Conservation (phyloP, 495 filamentous ascomycete species). For the Daldinia loculata region DNA sequence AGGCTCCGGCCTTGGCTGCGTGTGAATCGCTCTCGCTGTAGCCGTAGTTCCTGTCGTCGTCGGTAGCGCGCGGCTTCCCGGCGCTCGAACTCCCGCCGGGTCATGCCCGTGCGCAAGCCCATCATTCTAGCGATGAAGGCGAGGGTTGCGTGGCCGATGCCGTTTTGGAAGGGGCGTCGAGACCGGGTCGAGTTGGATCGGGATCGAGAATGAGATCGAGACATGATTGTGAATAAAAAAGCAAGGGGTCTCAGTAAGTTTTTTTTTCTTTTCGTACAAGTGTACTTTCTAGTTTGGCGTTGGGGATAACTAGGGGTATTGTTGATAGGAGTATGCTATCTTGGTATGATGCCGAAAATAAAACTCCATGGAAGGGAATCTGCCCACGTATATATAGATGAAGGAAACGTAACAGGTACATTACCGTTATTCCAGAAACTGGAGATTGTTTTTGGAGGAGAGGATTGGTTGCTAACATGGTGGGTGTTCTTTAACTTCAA, state of each 20-base stretch:
- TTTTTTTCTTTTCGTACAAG: background rate
- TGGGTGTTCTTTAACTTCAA: background rate
- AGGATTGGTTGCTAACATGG: background rate
- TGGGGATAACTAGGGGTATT: background rate
- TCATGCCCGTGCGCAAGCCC: too few relatives aligned
- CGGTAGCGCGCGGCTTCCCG: background rate
- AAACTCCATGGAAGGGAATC: background rate
- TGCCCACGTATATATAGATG: background rate
- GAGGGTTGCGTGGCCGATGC: too few relatives aligned
- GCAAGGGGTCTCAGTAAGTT: background rate
- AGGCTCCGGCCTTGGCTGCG: background rate
- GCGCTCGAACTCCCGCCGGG: background rate
- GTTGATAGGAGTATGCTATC: background rate
- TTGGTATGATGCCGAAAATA: background rate
- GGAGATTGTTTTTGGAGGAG: background rate
- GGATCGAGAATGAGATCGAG: background rate
- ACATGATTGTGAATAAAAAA: background rate
- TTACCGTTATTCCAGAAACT: background rate
- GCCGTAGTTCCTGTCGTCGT: background rate
- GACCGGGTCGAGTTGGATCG: background rate
- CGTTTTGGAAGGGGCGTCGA: too few relatives aligned
- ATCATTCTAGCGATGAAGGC: too few relatives aligned
- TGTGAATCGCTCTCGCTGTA: background rate
- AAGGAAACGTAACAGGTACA: background rate
- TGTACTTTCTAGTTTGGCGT: background rate